Conservation (phyloP, 1,284 basidiomycete genomes). For the Lentinula novae-zelandiae region DNA sequence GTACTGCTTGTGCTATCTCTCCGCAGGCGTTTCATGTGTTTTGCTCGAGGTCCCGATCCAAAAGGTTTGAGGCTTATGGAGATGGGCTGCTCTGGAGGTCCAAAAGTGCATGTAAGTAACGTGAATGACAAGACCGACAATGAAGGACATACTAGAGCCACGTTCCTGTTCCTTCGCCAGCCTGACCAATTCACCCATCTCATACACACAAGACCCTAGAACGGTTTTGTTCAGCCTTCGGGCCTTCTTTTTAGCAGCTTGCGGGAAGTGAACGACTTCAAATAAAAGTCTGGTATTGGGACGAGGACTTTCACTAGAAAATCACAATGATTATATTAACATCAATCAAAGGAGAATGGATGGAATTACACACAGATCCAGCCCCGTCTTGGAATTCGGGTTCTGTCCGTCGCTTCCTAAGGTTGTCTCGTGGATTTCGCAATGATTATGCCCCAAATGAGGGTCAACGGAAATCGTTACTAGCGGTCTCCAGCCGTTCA, state of each 20-base stretch:
- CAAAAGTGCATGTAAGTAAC: background rate
- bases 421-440: slow-evolving; percentile 40
- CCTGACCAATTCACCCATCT: slow-evolving; percentile 1
- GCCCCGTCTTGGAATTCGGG: slow-evolving; percentile 52
- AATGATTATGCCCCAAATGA: slow-evolving; percentile 26
- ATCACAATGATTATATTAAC: background rate
- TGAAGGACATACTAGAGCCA: background rate
- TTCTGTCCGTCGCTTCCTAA: slow-evolving; percentile 69
- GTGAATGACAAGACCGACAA: background rate
- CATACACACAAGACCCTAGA: slow-evolving; percentile 1
- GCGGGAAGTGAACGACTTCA: slow-evolving; percentile 48
- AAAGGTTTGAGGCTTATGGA: background rate
- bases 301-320: slow-evolving; percentile 19
- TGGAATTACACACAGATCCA: slow-evolving; percentile 43
- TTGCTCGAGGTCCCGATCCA: background rate
- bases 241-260: slow-evolving; percentile 50
- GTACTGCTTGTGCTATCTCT: background rate
- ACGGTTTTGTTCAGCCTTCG: slow-evolving; percentile 3
- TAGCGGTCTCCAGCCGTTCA: slow-evolving; percentile 52
- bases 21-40: background rate
- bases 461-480: slow-evolving; percentile 50
- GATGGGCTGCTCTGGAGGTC: background rate
- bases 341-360: background rate
- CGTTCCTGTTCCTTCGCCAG: background rate
- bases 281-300: slow-evolving; percentile 43